Conservation (phyloP, 2,329 filamentous ascomycete species). For the Aspergillus sp. region DNA sequence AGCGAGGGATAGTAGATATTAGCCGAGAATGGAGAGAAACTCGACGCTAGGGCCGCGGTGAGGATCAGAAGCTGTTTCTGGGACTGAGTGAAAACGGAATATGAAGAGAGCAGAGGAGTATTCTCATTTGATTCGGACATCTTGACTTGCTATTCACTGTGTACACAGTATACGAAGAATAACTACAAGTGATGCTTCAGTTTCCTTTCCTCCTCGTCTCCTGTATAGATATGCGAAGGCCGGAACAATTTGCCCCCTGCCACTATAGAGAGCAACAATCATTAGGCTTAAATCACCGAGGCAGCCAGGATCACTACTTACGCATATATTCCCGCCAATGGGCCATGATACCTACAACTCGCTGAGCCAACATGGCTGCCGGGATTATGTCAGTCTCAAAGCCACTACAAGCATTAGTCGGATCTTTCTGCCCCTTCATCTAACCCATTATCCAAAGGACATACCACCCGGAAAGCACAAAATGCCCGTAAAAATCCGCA, state of each 20-base stretch:
- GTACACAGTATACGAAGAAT: not conserved
- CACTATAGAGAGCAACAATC: constrained; percentile 8
- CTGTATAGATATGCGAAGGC: constrained; percentile 22
- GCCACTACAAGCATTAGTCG: constrained; percentile 12
- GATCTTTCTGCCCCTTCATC: not conserved
- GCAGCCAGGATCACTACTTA: constrained; percentile 9
- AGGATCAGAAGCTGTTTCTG: constrained; percentile 33
- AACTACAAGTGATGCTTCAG: not conserved
- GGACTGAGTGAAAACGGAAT: constrained; percentile 26
- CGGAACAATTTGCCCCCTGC: constrained; percentile 23
- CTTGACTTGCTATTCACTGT: not conserved
- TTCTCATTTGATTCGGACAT: constrained; percentile 4
- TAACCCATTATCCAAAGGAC: constrained; percentile 1
- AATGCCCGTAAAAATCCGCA: constrained; percentile 41
- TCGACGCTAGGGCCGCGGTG: constrained; percentile 33
- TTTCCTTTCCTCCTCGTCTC: constrained; percentile 8
- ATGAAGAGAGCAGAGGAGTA: constrained; percentile 13
- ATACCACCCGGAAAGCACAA: constrained; percentile 38
- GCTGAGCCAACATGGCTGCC: constrained; percentile 23
- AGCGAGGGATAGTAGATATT: constrained; percentile 42
- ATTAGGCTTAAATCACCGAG: constrained; percentile 10
- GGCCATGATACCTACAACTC: constrained; percentile 27
- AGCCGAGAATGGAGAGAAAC: constrained; percentile 38
- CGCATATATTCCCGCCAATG: constrained; percentile 30
- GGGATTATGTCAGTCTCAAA: constrained; percentile 25